These are phyloP conservation scores for Orbilia blumenaviensis DNA, from an alignment of 2,329 filamentous ascomycete genomes.

Conservation along the genomic window DNA sequence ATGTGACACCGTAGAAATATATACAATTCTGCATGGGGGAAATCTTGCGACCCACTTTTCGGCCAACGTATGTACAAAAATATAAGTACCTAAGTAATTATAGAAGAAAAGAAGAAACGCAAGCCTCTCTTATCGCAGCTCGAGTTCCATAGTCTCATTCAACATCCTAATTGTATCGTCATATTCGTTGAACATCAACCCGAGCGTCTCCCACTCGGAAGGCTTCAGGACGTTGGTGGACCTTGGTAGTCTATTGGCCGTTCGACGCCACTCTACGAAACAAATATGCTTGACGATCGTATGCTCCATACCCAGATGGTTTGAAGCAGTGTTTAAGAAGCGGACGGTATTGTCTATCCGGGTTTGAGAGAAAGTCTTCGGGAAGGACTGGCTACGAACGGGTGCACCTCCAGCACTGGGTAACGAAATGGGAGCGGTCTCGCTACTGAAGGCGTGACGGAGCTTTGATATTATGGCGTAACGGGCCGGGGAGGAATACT, in stretches of 20 bases:
- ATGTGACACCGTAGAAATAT: background rate
- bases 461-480: conserved; percentile 70
- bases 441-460: conserved; percentile 68
- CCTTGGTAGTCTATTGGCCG: conserved; percentile 58
- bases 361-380: conserved; percentile 63
- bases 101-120: background rate
- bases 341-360: conserved; percentile 73
- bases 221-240: conserved; percentile 17
- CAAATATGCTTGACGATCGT: conserved; percentile 75
- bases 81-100: too few relatives aligned
- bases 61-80: conserved; percentile 26
- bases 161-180: conserved; percentile 51
- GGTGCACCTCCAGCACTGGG: conserved; percentile 16
- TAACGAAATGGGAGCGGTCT: conserved; percentile 59
- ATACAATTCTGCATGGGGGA: background rate
- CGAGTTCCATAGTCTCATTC: conserved; percentile 49
- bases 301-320: conserved; percentile 74
- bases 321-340: conserved; percentile 74
- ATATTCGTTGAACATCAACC: conserved; percentile 39
- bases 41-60: background rate
- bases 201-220: conserved; percentile 25
- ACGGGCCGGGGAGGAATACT: conserved; percentile 75
- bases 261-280: conserved; percentile 63
- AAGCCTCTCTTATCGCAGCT: conserved; percentile 26
- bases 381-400: conserved; percentile 16